These are phyloP conservation scores for Basipetospora chlamydospora DNA, from an alignment of 2,329 filamentous ascomycete genomes.

Conservation along the genomic window DNA sequence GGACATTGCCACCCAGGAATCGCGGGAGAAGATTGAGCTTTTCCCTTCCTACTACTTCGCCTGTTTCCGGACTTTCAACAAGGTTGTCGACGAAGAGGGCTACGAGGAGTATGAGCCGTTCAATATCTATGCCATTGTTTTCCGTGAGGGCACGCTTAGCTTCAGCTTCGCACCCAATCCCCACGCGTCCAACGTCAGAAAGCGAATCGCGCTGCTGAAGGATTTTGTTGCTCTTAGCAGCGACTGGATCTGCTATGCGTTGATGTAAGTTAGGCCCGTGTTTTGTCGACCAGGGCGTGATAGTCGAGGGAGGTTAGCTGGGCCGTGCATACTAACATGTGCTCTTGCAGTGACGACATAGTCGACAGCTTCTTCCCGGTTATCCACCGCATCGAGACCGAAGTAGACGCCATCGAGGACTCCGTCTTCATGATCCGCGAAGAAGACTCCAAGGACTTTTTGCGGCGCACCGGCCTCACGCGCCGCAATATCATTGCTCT, in stretches of 20 bases:
- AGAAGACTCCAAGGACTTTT: slow-evolving; percentile 76
- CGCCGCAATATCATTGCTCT: slow-evolving; percentile 92
- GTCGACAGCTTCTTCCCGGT: slow-evolving; percentile 89
- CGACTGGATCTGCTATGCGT: slow-evolving; percentile 97
- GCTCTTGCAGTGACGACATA: slow-evolving; percentile 74
- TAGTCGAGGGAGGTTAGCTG: no score
- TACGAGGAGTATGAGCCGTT: slow-evolving; percentile 83
- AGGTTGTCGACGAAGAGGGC: slow-evolving; percentile 61
- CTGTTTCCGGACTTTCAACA: slow-evolving; percentile 84
- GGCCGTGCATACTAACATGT: no score
- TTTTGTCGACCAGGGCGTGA: no score
- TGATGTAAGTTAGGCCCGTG: slow-evolving; percentile 88
- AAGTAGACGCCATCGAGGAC: slow-evolving; percentile 89
- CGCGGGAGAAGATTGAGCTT: slow-evolving; percentile 94
- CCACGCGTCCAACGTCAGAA: slow-evolving; percentile 78
- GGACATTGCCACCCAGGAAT: slow-evolving; percentile 89
- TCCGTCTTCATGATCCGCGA: slow-evolving; percentile 84
- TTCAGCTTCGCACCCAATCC: slow-evolving; percentile 85
- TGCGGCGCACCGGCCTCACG: slow-evolving; percentile 76
- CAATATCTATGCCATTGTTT: slow-evolving; percentile 94
- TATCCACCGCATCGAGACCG: slow-evolving; percentile 72
- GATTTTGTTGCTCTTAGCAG: slow-evolving; percentile 90
- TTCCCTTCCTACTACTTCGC: slow-evolving; percentile 98
- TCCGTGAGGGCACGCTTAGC: slow-evolving; percentile 85
- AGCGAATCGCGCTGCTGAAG: slow-evolving; percentile 80